These are phyloP conservation scores for Talaromyces islandicus DNA, from an alignment of 2,329 filamentous ascomycete genomes.

Conservation along the genomic window DNA sequence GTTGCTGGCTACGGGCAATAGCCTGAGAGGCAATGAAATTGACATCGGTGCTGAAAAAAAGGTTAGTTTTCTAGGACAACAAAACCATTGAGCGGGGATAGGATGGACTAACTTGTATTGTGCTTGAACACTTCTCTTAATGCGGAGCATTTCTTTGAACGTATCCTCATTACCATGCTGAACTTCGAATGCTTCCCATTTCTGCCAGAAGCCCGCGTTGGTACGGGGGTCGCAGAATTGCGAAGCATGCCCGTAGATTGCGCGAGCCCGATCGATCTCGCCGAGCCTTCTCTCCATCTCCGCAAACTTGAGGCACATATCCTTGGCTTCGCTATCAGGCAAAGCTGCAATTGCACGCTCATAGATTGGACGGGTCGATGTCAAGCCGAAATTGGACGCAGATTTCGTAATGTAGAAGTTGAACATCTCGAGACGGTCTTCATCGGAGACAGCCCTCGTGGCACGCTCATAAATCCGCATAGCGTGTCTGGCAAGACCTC, in stretches of 20 bases:
- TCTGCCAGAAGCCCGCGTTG: slow-evolving; percentile 84
- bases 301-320: slow-evolving; percentile 98
- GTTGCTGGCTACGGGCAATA: slow-evolving; percentile 69
- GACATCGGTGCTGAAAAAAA: slow-evolving; percentile 68
- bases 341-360: slow-evolving; percentile 91
- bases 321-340: slow-evolving; percentile 84
- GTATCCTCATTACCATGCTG: slow-evolving; percentile 98
- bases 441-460: slow-evolving; percentile 87
- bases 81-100: not conserved
- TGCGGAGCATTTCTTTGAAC: slow-evolving; percentile 97
- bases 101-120: slow-evolving; percentile 70
- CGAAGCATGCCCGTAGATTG: slow-evolving; percentile 92
- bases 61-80: slow-evolving; percentile 13
- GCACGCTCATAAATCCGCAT: slow-evolving; percentile 99
- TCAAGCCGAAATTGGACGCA: slow-evolving; percentile 93
- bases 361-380: slow-evolving; percentile 91
- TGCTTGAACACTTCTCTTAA: slow-evolving; percentile 94
- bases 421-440: slow-evolving; percentile 95
- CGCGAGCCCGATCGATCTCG: slow-evolving; percentile 88
- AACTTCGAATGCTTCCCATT: slow-evolving; percentile 96
- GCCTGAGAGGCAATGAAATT: slow-evolving; percentile 97
- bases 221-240: slow-evolving; percentile 96
- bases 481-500: slow-evolving; percentile 86
- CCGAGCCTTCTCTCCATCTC: slow-evolving; percentile 90
- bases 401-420: slow-evolving; percentile 99